These are phyloP conservation scores for Heterobasidion annosum DNA, from an alignment of 1,284 basidiomycete genomes.

Conservation along the genomic window DNA sequence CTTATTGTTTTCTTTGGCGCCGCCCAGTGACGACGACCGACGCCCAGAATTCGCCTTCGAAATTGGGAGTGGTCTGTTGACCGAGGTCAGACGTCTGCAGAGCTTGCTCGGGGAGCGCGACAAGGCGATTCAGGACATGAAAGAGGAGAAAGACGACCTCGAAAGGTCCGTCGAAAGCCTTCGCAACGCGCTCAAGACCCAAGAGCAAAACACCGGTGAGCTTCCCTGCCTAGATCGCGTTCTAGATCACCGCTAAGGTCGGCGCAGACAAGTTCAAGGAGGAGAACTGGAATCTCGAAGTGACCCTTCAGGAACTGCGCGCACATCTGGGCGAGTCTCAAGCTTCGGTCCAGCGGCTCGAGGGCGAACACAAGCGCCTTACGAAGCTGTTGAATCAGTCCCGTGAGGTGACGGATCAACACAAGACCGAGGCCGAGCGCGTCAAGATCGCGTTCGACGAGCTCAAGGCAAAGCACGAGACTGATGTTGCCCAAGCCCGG, in stretches of 20 bases:
- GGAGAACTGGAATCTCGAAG: constrained; percentile 98
- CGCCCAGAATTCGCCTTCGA: constrained; percentile 91
- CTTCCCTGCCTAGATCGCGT: constrained; percentile 3
- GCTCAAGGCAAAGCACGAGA: constrained; percentile 85
- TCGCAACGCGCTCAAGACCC: constrained; percentile 57
- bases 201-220: constrained; percentile 74
- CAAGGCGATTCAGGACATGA: constrained; percentile 79
- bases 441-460: constrained; percentile 60
- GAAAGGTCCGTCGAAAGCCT: constrained; percentile 70
- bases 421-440: constrained; percentile 83
- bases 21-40: not conserved
- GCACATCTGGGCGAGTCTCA: constrained; percentile 64
- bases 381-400: constrained; percentile 66
- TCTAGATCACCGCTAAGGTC: not conserved
- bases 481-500: constrained; percentile 84
- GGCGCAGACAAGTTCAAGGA: constrained; percentile 79
- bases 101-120: constrained; percentile 82
- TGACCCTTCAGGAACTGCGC: constrained; percentile 82
- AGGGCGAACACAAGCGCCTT: constrained; percentile 78
- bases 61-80: constrained; percentile 85
- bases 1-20: not conserved
- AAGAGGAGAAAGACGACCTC: constrained; percentile 81
- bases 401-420: constrained; percentile 74
- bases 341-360: constrained; percentile 58
- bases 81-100: constrained; percentile 84